Percentiles rank a stretch among this genome's conserved stretches.
Conservation (phyloP, 2,329 filamentous ascomycete species). For the Fusarium luffae region DNA sequence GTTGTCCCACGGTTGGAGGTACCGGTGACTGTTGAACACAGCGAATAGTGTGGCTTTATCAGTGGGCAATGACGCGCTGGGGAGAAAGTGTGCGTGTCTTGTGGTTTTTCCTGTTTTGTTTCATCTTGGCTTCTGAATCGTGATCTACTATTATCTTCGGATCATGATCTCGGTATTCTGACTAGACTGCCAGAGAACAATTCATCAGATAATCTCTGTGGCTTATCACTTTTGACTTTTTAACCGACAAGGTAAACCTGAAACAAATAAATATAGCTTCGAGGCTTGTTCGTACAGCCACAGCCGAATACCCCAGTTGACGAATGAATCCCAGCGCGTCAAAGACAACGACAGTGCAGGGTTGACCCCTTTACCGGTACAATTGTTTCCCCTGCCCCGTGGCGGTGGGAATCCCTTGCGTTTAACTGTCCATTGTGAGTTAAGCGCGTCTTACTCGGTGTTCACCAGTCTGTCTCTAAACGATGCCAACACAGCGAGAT, state of each 20-base stretch:
- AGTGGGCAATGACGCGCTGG: constrained; percentile 17
- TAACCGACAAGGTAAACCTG: neutral
- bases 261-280: constrained; percentile 12
- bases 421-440: neutral
- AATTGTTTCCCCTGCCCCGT: neutral
- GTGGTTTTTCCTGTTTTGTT: constrained; percentile 1
- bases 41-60: constrained; percentile 6
- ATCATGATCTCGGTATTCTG: neutral
- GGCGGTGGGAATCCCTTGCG: neutral
- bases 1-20: neutral
- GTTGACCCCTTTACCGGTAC: neutral
- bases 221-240: neutral
- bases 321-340: neutral
- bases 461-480: neutral
- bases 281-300: neutral
- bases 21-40: neutral
- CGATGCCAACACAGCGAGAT: neutral
- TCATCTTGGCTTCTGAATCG: constrained; percentile 1
- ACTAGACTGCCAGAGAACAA: neutral
- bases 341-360: neutral
- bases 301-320: neutral
- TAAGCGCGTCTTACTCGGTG: neutral
- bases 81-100: neutral
- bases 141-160: neutral
- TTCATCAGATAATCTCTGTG: neutral